A percentile compares a stretch with the other conserved stretches of the same genome.
phyloP scores from a whole-genome alignment of 2,329 filamentous ascomycete genomes.

The Alternaria brassicicola region DNA sequence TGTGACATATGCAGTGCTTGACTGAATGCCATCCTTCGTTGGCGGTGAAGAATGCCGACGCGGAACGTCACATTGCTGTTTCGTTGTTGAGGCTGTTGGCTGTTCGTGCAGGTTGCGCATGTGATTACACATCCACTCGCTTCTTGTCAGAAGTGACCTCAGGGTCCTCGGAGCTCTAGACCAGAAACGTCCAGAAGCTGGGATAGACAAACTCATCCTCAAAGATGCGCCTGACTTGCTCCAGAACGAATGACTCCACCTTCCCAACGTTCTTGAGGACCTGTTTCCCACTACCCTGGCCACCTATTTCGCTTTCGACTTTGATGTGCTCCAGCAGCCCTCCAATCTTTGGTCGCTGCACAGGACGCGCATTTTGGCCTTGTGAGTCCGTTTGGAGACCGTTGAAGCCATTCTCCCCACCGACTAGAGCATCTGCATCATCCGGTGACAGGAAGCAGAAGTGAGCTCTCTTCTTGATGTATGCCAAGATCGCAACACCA shows the following conservation, averaged over 20 bases:
- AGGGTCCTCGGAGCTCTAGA: conserved; percentile 56
- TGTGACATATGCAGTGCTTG: conserved; percentile 23
- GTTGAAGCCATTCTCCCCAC: conserved; percentile 50
- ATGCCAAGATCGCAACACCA: conserved; percentile 87
- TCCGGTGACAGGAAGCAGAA: conserved; percentile 95
- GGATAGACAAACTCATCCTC: conserved; percentile 99
- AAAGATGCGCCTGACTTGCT: conserved; percentile 95
- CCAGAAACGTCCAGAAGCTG: conserved; percentile 96
- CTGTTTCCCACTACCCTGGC: conserved; percentile 88
- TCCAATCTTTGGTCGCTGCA: conserved; percentile 61
- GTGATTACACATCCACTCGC: background rate
- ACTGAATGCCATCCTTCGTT: conserved; percentile 3
- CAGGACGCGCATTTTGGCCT: conserved; percentile 31
- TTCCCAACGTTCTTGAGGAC: conserved; percentile 98
- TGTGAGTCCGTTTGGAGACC: conserved; percentile 34
- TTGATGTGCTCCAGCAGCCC: conserved; percentile 89
- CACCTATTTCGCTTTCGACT: conserved; percentile 96
- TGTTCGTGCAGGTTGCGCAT: background rate
- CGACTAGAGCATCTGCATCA: conserved; percentile 75
- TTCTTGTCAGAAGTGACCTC: background rate
- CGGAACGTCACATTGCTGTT: conserved; percentile 6
- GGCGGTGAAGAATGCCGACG: conserved; percentile 4
- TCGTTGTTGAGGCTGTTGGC: background rate
- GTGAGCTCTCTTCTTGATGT: conserved; percentile 86
- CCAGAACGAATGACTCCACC: conserved; percentile 95